Conservation (phyloP, 1,284 basidiomycete genomes). For the Tylopilus orsonianus region DNA sequence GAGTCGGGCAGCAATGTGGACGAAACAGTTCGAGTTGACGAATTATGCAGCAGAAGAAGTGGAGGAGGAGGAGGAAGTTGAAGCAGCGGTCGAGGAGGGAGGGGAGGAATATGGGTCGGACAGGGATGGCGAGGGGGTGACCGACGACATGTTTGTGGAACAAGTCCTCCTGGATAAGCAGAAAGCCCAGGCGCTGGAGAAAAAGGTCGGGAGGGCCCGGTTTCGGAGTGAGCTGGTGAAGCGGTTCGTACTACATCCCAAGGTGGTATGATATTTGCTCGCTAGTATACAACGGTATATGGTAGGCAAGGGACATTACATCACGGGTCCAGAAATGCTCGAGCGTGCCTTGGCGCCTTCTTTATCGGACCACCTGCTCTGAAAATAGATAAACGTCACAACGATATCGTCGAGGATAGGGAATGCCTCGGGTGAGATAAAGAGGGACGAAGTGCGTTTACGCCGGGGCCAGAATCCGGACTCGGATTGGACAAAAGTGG, state of each 20-base stretch:
- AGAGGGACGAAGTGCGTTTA: constrained; percentile 25
- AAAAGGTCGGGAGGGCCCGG: constrained; percentile 11
- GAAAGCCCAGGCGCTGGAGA: constrained; percentile 18
- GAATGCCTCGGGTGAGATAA: constrained; percentile 30
- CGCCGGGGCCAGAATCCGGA: constrained; percentile 20
- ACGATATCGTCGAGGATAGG: constrained; percentile 37
- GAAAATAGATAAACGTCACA: constrained; percentile 38
- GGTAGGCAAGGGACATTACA: constrained; percentile 15
- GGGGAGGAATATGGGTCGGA: too few species aligned
- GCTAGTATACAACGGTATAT: not conserved
- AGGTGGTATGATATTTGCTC: too few species aligned
- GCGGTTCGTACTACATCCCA: too few species aligned
- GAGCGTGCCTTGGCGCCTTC: constrained; percentile 19
- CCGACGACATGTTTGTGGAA: not conserved
- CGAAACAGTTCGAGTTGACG: constrained; percentile 11
- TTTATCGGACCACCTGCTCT: constrained; percentile 30
- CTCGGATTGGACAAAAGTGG: constrained; percentile 29
- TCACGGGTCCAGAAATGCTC: constrained; percentile 6
- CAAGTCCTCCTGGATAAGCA: not conserved
- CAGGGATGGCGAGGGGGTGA: too few species aligned
- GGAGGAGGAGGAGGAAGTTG: not conserved
- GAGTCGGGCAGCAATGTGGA: constrained; percentile 32
- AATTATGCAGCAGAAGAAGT: not conserved
- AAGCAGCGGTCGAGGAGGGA: not conserved
- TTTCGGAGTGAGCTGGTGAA: constrained; percentile 13